Percentiles rank a stretch among this genome's conserved stretches.
These are phyloP conservation scores for Rachicladosporium sp. DNA, from an alignment of 2,329 filamentous ascomycete genomes.

Conservation along the genomic window DNA sequence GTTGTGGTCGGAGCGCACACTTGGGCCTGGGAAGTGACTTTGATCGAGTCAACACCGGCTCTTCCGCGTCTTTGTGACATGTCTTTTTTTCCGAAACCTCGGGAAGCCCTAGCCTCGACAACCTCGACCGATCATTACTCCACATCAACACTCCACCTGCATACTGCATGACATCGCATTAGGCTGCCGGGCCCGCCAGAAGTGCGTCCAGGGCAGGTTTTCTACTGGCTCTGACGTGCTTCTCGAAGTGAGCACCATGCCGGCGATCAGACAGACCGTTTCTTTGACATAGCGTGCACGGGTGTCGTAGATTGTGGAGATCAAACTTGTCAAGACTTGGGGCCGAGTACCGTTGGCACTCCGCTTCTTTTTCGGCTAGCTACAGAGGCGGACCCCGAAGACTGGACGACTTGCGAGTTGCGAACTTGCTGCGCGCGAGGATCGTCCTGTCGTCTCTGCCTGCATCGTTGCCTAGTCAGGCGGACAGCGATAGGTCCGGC, in stretches of 20 bases:
- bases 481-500: neutral
- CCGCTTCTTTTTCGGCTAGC: slow-evolving; percentile 1
- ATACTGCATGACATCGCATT: slow-evolving; percentile 14
- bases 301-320: slow-evolving; percentile 1
- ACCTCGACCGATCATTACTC: slow-evolving; percentile 2
- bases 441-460: neutral
- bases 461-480: slow-evolving; percentile 1
- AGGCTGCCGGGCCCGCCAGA: slow-evolving; percentile 21
- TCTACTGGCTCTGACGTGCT: slow-evolving; percentile 15
- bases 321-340: slow-evolving; percentile 1
- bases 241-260: slow-evolving; percentile 16
- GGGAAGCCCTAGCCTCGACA: slow-evolving; percentile 4
- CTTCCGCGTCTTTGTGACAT: slow-evolving; percentile 18
- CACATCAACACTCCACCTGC: slow-evolving; percentile 2
- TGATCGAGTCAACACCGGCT: slow-evolving; percentile 8
- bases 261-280: slow-evolving; percentile 20
- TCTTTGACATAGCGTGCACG: slow-evolving; percentile 14
- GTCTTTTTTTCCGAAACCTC: slow-evolving; percentile 8
- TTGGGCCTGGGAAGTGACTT: neutral
- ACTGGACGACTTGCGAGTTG: neutral
- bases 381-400: slow-evolving; percentile 1
- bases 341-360: slow-evolving; percentile 2
- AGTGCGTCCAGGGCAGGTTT: slow-evolving; percentile 17
- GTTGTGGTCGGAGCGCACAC: neutral
- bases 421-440: neutral